A percentile compares a stretch with the other conserved stretches of the same genome.
These are phyloP conservation scores for Ambrosia trifida DNA, from an alignment of 129 eudicot genomes.

Conservation along the genomic window DNA sequence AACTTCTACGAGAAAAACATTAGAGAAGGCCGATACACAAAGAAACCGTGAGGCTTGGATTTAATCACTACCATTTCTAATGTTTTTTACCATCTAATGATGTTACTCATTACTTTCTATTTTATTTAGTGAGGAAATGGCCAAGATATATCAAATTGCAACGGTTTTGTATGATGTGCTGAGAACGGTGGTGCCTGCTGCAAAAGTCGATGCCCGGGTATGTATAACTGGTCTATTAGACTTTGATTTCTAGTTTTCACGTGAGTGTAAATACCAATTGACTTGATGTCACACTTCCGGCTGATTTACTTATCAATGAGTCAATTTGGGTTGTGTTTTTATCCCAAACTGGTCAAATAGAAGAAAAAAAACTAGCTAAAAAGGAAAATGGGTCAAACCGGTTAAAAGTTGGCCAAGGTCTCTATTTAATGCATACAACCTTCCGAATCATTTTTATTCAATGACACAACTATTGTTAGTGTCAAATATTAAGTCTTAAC, in stretches of 20 bases:
- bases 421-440: background rate
- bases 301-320: background rate
- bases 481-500: too few relatives aligned
- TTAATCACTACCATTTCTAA: slow-evolving; percentile 15
- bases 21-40: slow-evolving; percentile 79
- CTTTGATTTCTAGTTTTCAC: slow-evolving; percentile 19
- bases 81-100: background rate
- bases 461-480: background rate
- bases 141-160: slow-evolving; percentile 92
- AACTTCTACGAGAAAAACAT: slow-evolving; percentile 74
- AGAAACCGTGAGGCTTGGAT: slow-evolving; percentile 80
- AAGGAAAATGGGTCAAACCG: background rate
- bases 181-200: slow-evolving; percentile 69
- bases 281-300: background rate
- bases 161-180: slow-evolving; percentile 90
- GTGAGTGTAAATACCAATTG: slow-evolving; percentile 9
- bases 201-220: slow-evolving; percentile 72
- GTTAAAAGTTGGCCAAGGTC: slow-evolving; percentile 1
- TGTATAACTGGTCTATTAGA: slow-evolving; percentile 39
- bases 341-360: background rate
- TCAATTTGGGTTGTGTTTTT: background rate
- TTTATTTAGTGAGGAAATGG: slow-evolving; percentile 81
- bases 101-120: slow-evolving; percentile 20
- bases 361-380: background rate
- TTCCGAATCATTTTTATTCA: background rate